Conservation (phyloP, 2,329 filamentous ascomycete species). For the Cordyceps pruinosa region DNA sequence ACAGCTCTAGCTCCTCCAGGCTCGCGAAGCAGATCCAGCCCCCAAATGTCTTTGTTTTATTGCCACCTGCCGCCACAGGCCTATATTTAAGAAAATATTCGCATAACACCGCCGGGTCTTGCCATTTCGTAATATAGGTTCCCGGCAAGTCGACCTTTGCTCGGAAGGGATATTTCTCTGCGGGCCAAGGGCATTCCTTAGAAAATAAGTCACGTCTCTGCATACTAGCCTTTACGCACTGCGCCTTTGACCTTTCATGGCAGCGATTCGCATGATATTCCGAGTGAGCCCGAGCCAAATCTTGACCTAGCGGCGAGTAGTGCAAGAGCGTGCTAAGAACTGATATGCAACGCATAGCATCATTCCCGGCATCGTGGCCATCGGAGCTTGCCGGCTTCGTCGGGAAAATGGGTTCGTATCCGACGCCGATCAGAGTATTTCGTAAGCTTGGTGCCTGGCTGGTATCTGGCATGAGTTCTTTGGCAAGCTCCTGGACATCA, state of each 20-base stretch:
- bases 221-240: not conserved
- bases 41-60: not conserved
- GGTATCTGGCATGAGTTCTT: not conserved
- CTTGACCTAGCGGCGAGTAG: not conserved
- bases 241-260: not conserved
- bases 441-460: slow-evolving; percentile 1
- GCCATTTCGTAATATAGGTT: not conserved
- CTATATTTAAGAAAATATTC: slow-evolving; percentile 3
- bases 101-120: not conserved
- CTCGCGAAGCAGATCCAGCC: slow-evolving; percentile 9
- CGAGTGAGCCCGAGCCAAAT: not conserved
- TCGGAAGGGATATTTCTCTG: not conserved
- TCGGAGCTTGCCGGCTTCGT: not conserved
- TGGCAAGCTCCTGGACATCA: slow-evolving; percentile 3
- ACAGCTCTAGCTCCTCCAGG: not conserved
- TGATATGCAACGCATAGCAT: not conserved
- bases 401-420: not conserved
- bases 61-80: slow-evolving; percentile 3
- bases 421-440: slow-evolving; percentile 5
- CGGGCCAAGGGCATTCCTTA: not conserved
- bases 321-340: not conserved
- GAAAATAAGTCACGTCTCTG: not conserved
- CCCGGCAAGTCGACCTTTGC: not conserved
- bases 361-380: slow-evolving; percentile 3
- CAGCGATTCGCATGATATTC: not conserved